Evolutionary conservation across 176 grass and related monocot species (phyloP).

Genomic region (Avena eriantha): DNA sequence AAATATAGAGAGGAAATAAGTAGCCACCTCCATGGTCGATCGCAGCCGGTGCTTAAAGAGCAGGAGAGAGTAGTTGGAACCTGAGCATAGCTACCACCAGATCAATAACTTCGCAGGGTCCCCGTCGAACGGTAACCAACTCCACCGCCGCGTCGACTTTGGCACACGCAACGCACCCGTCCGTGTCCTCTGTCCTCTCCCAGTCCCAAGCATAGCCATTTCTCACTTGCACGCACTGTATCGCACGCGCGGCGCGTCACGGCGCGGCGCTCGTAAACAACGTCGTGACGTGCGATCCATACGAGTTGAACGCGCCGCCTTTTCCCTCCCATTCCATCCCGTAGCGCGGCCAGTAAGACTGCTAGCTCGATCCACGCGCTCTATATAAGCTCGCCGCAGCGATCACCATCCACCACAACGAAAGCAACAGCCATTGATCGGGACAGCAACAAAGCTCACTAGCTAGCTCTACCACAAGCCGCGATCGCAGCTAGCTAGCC

Average conservation of each 20-base stretch:
- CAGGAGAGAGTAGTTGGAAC: constrained; percentile 40
- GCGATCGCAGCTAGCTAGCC: not conserved
- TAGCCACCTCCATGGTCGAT: constrained; percentile 21
- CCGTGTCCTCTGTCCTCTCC: too few species aligned
- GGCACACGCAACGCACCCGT: not conserved
- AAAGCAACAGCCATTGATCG: constrained; percentile 13
- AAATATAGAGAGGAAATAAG: constrained; percentile 28
- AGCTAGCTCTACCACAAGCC: not conserved
- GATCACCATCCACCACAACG: constrained; percentile 32
- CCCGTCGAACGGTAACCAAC: not conserved
- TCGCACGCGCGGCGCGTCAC: not conserved
- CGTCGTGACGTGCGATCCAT: not conserved
- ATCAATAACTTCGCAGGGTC: constrained; percentile 25
- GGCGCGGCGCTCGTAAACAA: not conserved
- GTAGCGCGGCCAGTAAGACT: not conserved
- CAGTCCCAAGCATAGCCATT: too few species aligned
- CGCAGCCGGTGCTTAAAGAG: constrained; percentile 44
- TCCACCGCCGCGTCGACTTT: not conserved
- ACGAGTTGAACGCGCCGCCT: constrained; percentile 64
- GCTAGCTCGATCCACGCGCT: not conserved
- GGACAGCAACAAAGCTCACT: not conserved
- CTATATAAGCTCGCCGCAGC: constrained; percentile 52
- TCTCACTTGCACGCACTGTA: not conserved
- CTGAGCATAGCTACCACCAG: not conserved
- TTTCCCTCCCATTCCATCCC: constrained; percentile 31